Evolutionary conservation across 768 basidiomycete genomes (phyloP), one percentile per base, ranked within the genome.

Genomic region (Rhodotorula graminis): DNA sequence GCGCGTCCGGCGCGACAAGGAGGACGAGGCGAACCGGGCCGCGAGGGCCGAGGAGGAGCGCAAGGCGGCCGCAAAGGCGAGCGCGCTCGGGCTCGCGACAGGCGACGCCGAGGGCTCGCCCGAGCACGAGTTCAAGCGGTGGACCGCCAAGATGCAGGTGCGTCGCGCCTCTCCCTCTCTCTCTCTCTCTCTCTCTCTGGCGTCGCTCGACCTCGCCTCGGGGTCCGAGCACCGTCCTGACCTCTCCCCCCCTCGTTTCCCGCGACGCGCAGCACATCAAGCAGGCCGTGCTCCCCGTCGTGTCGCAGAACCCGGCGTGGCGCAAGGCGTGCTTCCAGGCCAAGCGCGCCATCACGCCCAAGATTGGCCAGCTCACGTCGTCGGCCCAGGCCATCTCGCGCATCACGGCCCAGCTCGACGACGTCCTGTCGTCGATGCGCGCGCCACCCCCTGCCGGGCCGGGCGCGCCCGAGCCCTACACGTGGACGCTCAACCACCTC

Each of bases 311-410:
- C 77, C 83, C 84, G 60, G 80, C 80, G 11, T 78, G 84, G 69
- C 90, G 87, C 79, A 81, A 87, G 19, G 81, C 84, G 40, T 92
- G 90, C 87, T 87, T 84, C 64, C 85, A 84, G 63, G 83, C 85
- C 62, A 88, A 92, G 37, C 86, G 93, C 58, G 85, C 88, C 77
- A 91, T 95, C 61, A 91, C 87, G 7, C 90, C 91, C 42, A 92
- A 90, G 80, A 88, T 95, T 60, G 92, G 92, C 15, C 92, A 93
- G 80, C 81, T 95, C 37, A 93, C 91, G 11, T 88, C 90, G 72
- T 89, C 92, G 69, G 70, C 81, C 1, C 78, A 82, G 14, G 84
- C 86, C 19, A 90, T 92, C 65, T 66, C 82, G 50, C 85, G 85
- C 37, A 89, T 92, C 84, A 81, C 84, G 7, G 73, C 77, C 64